phyloP scores from a whole-genome alignment of 768 basidiomycete genomes.

The Tulasnella sp. region DNA sequence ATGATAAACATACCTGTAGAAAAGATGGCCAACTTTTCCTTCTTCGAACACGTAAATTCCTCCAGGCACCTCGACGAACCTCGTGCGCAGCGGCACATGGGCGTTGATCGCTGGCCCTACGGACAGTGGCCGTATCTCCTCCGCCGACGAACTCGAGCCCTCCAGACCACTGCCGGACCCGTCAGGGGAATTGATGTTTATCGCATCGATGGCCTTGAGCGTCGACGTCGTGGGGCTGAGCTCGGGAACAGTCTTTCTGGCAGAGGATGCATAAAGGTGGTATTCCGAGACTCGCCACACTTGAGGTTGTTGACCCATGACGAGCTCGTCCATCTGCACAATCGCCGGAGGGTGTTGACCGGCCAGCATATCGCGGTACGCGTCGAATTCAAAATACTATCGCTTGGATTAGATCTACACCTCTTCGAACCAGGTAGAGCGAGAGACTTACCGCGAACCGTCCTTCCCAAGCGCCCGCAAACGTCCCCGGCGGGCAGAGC shows the following conservation, averaged over 20 bases:
- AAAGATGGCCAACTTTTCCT: background rate
- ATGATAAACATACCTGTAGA: slow-evolving; percentile 1
- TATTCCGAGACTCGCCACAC: slow-evolving; percentile 82
- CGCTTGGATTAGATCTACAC: too few species aligned
- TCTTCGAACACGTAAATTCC: slow-evolving; percentile 6
- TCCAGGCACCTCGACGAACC: slow-evolving; percentile 37
- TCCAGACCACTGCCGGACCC: background rate
- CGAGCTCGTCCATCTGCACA: slow-evolving; percentile 47
- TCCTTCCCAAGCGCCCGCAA: slow-evolving; percentile 19
- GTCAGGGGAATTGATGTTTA: background rate
- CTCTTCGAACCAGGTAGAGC: slow-evolving; percentile 29
- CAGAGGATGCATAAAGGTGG: slow-evolving; percentile 26
- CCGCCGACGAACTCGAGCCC: slow-evolving; percentile 11
- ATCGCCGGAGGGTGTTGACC: slow-evolving; percentile 41
- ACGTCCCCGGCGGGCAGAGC: slow-evolving; percentile 10
- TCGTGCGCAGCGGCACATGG: slow-evolving; percentile 44
- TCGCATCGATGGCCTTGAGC: background rate
- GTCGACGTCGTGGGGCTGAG: slow-evolving; percentile 25
- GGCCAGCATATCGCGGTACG: slow-evolving; percentile 37
- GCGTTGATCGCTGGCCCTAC: slow-evolving; percentile 52
- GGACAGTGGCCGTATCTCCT: slow-evolving; percentile 29
- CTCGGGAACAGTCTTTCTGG: background rate
- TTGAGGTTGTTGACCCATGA: slow-evolving; percentile 74
- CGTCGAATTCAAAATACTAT: slow-evolving; percentile 70
- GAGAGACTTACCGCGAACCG: slow-evolving; percentile 16